Percentiles rank a stretch among this genome's conserved stretches.
These are phyloP conservation scores for Saccharomycopsis sp. DNA, from an alignment of 805 yeast genomes.

Conservation along the genomic window DNA sequence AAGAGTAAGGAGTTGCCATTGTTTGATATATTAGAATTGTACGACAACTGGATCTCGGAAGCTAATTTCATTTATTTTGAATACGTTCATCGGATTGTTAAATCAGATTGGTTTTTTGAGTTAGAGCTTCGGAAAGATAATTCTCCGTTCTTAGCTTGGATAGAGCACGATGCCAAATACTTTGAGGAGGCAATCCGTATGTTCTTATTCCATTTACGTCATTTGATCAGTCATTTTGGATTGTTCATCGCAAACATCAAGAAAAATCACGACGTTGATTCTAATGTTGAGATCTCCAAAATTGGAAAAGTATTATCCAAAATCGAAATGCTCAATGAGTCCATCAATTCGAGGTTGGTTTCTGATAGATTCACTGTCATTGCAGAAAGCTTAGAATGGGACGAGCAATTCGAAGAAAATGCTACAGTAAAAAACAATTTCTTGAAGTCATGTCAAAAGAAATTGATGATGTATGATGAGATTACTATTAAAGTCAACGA, in stretches of 20 bases:
- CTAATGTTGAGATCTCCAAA: slow-evolving; percentile 9
- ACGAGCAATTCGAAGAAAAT: slow-evolving; percentile 4
- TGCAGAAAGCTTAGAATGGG: slow-evolving; percentile 10
- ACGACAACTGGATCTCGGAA: slow-evolving; percentile 17
- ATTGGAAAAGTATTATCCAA: slow-evolving; percentile 2
- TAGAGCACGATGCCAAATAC: slow-evolving; percentile 6
- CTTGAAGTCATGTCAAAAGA: slow-evolving; percentile 9
- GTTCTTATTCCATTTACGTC: slow-evolving; percentile 7
- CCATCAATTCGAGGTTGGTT: slow-evolving; percentile 7
- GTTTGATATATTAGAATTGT: slow-evolving; percentile 14
- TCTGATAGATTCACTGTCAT: slow-evolving; percentile 13
- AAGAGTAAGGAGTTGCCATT: slow-evolving; percentile 15
- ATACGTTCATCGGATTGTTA: slow-evolving; percentile 13
- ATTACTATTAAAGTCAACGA: slow-evolving; percentile 17
- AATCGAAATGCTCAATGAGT: slow-evolving; percentile 7
- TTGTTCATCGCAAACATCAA: slow-evolving; percentile 6
- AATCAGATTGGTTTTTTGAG: slow-evolving; percentile 20
- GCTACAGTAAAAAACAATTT: slow-evolving; percentile 13
- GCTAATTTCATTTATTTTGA: slow-evolving; percentile 18
- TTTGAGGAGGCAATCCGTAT: slow-evolving; percentile 12
- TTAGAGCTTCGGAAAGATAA: slow-evolving; percentile 11
- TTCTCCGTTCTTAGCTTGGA: slow-evolving; percentile 11
- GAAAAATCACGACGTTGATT: slow-evolving; percentile 12
- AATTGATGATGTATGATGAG: slow-evolving; percentile 14
- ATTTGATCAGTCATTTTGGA: slow-evolving; percentile 3